phyloP scores from a whole-genome alignment of 371 early-diverging fungal genomes.

The Zancudomyces culisetae region DNA sequence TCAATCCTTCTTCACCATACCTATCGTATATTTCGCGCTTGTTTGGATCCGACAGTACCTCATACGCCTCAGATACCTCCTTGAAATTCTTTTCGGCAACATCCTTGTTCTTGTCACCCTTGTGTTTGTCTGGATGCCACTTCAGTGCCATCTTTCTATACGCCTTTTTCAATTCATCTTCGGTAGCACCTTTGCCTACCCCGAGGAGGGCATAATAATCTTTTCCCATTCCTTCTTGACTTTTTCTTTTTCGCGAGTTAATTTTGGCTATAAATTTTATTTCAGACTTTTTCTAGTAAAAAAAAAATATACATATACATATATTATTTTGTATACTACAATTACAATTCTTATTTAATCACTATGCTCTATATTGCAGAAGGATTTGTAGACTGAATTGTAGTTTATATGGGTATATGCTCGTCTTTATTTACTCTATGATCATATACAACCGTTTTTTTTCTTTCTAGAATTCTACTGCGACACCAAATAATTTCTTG shows the following conservation, averaged over 20 bases:
- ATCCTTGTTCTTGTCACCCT: conserved; percentile 39
- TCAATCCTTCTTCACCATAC: conserved; percentile 77
- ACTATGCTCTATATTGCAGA: no score
- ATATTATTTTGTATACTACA: no score
- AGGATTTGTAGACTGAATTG: no score
- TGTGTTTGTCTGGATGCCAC: conserved; percentile 35
- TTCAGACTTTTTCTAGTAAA: no score
- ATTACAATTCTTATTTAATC: no score
- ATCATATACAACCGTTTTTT: no score
- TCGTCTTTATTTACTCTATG: no score
- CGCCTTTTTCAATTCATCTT: conserved; percentile 73
- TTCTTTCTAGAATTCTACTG: no score
- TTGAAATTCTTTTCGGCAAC: conserved; percentile 51
- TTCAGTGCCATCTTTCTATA: conserved; percentile 72
- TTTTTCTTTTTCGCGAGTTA: neutral
- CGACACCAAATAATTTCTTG: no score
- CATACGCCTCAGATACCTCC: conserved; percentile 78
- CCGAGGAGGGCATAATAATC: conserved; percentile 81
- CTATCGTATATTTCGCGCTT: conserved; percentile 74
- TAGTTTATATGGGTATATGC: no score
- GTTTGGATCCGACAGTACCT: conserved; percentile 79
- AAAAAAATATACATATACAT: no score
- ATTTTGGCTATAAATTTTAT: no score
- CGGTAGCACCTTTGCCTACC: conserved; percentile 61
- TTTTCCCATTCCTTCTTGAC: conserved; percentile 55